Evolutionary conservation across 2,329 filamentous ascomycete genomes (phyloP).

Genomic region (Chaetothyriales sp.): DNA sequence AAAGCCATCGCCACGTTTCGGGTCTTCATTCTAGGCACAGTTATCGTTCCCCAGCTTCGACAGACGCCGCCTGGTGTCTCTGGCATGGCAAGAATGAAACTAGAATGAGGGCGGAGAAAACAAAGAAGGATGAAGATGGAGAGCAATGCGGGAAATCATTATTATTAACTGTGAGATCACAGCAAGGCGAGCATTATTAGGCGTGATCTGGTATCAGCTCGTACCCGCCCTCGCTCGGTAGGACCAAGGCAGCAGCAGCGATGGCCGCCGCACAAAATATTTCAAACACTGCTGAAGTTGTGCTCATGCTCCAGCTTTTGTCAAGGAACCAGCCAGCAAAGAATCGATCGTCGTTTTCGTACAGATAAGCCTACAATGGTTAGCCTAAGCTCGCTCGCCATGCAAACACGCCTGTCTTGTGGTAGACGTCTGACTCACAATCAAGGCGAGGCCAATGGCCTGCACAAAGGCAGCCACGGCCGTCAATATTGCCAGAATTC

Average conservation of each 20-base stretch:
- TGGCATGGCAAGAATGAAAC: no score
- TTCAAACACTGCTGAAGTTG: slow-evolving; percentile 45
- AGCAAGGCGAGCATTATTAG: background rate
- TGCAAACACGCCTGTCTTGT: background rate
- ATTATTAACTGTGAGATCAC: background rate
- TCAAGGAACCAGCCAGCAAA: slow-evolving; percentile 69
- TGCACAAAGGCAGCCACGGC: slow-evolving; percentile 53
- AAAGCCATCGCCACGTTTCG: no score
- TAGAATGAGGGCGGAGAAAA: background rate
- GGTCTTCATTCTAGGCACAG: no score
- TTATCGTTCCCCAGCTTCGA: no score
- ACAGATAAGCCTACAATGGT: slow-evolving; percentile 57
- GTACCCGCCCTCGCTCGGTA: slow-evolving; percentile 76
- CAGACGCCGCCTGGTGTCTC: no score
- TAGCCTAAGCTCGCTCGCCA: slow-evolving; percentile 1
- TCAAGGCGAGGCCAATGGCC: slow-evolving; percentile 63
- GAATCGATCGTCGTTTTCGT: slow-evolving; percentile 71
- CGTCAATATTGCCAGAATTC: slow-evolving; percentile 54
- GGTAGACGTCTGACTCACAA: slow-evolving; percentile 46
- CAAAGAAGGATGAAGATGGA: background rate
- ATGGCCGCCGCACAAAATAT: slow-evolving; percentile 45
- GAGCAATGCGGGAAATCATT: background rate
- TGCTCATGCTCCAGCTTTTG: slow-evolving; percentile 62
- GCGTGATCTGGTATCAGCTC: slow-evolving; percentile 50
- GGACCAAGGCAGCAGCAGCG: slow-evolving; percentile 50